phyloP scores from a whole-genome alignment of 106 monocot species.

The Cymbidium sinense region DNA sequence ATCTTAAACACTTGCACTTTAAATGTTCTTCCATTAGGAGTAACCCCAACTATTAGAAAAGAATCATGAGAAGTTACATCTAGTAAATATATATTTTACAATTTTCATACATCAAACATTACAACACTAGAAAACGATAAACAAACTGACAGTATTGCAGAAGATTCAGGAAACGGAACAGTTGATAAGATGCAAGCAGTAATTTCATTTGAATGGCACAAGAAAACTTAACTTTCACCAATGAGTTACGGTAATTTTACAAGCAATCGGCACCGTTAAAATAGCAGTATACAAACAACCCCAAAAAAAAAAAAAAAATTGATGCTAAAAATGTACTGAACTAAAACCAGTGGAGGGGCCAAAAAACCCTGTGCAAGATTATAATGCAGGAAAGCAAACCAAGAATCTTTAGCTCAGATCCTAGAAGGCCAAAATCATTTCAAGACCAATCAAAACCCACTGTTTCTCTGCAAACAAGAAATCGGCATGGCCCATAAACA shows the following conservation, averaged over 20 bases:
- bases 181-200: not conserved
- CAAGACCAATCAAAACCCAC: not conserved
- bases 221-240: not conserved
- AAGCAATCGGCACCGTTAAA: not conserved
- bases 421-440: not conserved
- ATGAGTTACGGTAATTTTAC: not conserved
- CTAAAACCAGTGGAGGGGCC: not conserved
- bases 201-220: not conserved
- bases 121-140: not conserved
- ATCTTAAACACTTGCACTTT: not conserved
- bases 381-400: not conserved
- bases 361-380: not conserved
- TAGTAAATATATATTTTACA: not conserved
- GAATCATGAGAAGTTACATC: not conserved
- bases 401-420: not conserved
- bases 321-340: too few relatives aligned
- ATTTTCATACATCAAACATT: not conserved
- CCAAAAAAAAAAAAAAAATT: not conserved
- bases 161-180: not conserved
- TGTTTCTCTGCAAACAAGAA: not conserved
- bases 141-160: not conserved
- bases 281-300: not conserved
- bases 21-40: not conserved
- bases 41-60: not conserved
- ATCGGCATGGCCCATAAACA: not conserved